A percentile compares a stretch with the other conserved stretches of the same genome.
These are phyloP conservation scores for Suhomyces xylopsoci DNA, from an alignment of 805 yeast species.

Conservation along the genomic window DNA sequence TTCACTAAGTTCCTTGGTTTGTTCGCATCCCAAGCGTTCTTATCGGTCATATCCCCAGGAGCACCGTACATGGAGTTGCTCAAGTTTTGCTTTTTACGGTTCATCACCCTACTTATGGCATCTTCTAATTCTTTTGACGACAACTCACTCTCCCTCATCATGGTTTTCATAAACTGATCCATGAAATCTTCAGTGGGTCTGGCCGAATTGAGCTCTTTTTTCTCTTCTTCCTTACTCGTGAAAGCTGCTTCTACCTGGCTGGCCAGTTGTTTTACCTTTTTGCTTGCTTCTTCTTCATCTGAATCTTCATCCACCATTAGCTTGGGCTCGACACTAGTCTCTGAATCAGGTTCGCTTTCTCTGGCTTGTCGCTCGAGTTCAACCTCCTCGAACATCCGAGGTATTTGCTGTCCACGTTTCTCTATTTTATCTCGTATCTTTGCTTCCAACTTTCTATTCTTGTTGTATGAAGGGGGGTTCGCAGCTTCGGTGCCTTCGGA, in stretches of 20 bases:
- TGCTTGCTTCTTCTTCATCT: neutral
- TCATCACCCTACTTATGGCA: conserved; percentile 19
- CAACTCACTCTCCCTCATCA: conserved; percentile 30
- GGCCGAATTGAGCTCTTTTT: neutral
- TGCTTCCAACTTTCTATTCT: conserved; percentile 54
- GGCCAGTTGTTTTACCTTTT: neutral
- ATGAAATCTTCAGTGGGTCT: conserved; percentile 4
- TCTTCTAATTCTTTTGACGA: conserved; percentile 23
- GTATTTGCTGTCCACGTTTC: conserved; percentile 2
- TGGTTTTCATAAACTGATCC: conserved; percentile 22
- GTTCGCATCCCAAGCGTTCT: conserved; percentile 19
- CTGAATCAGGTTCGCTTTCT: neutral
- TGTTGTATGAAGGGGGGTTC: conserved; percentile 80
- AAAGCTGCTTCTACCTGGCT: neutral
- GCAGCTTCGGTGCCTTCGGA: conserved; percentile 43
- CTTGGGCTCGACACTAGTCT: neutral
- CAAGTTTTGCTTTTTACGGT: conserved; percentile 19
- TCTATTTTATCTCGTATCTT: conserved; percentile 20
- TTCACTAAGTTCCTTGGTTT: conserved; percentile 48
- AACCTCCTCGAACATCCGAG: neutral
- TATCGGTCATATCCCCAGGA: conserved; percentile 16
- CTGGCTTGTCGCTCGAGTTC: neutral
- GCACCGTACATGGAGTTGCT: conserved; percentile 18
- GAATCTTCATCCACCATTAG: neutral
- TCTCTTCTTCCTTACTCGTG: neutral